Conservation (phyloP, 2,329 filamentous ascomycete genomes). For the Ophiocordyceps robertsii region DNA sequence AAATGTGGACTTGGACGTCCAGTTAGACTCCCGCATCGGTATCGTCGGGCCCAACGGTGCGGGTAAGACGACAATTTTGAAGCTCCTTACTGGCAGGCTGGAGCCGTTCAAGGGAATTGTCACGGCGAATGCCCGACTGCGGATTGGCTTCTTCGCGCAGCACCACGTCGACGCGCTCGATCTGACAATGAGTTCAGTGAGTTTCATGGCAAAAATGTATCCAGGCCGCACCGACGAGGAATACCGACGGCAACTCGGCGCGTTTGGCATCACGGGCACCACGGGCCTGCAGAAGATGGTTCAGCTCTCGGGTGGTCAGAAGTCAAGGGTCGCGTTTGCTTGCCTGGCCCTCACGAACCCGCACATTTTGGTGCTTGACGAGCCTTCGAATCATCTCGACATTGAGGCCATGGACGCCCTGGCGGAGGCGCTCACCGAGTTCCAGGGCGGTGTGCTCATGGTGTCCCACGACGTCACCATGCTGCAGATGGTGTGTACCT, state of each 20-base stretch:
- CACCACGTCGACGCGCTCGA: conserved; percentile 97
- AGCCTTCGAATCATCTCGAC: conserved; percentile 96
- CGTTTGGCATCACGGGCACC: conserved; percentile 82
- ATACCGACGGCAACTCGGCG: conserved; percentile 87
- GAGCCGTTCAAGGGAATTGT: conserved; percentile 67
- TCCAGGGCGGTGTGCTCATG: conserved; percentile 94
- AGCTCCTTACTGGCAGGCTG: conserved; percentile 85
- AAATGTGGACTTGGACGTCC: conserved; percentile 89
- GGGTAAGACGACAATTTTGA: conserved; percentile 96
- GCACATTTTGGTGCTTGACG: conserved; percentile 94
- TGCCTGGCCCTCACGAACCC: conserved; percentile 87
- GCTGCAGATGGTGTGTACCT: conserved; percentile 90
- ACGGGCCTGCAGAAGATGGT: conserved; percentile 95
- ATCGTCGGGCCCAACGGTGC: conserved; percentile 99
- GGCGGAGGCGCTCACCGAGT: conserved; percentile 67
- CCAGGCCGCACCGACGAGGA: conserved; percentile 90
- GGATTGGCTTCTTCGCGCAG: conserved; percentile 94
- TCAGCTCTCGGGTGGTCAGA: conserved; percentile 89
- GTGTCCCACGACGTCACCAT: conserved; percentile 99
- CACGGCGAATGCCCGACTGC: conserved; percentile 73
- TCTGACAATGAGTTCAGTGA: conserved; percentile 75
- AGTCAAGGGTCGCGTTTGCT: conserved; percentile 96
- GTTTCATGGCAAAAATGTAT: conserved; percentile 90
- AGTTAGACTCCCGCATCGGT: conserved; percentile 94
- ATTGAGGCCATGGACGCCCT: conserved; percentile 98